Percentiles rank a stretch among this genome's conserved stretches.
phyloP scores from a whole-genome alignment of 345 rosid genomes.

The Pugionium cornutum region DNA sequence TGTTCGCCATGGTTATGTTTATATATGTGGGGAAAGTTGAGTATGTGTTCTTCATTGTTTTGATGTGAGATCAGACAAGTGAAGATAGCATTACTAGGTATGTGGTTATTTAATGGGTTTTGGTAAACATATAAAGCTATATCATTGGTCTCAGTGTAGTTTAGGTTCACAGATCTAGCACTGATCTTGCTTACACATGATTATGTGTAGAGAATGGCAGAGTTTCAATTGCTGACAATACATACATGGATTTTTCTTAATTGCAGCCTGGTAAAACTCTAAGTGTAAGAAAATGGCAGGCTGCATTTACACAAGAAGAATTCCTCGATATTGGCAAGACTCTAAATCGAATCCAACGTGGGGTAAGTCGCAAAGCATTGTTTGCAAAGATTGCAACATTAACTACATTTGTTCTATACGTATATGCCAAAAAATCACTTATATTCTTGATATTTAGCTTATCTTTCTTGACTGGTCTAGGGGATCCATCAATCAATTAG shows the following conservation, averaged over 20 bases:
- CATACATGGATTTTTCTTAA: no score
- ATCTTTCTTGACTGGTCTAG: conserved; percentile 39
- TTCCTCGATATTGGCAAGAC: conserved; percentile 78
- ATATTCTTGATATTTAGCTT: background rate
- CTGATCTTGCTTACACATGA: conserved; percentile 12
- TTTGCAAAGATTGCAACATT: no score
- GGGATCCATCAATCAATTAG: conserved; percentile 96
- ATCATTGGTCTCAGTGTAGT: background rate
- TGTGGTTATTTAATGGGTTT: background rate
- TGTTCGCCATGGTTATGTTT: background rate
- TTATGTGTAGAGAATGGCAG: background rate
- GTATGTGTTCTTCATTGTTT: conserved; percentile 17
- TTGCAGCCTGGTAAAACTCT: conserved; percentile 95
- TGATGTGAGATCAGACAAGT: conserved; percentile 6
- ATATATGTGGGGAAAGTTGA: background rate
- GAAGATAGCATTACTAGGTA: background rate
- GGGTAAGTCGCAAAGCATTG: conserved; percentile 48
- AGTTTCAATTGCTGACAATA: background rate
- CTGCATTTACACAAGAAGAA: conserved; percentile 80
- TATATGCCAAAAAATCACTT: no score
- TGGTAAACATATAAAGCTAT: background rate
- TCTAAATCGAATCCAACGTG: conserved; percentile 74
- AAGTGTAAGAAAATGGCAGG: conserved; percentile 96
- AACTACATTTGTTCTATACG: no score
- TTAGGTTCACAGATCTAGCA: background rate